Evolutionary conservation across 2,329 filamentous ascomycete species (phyloP).

Genomic region (Rhexocercosporidium sp.): DNA sequence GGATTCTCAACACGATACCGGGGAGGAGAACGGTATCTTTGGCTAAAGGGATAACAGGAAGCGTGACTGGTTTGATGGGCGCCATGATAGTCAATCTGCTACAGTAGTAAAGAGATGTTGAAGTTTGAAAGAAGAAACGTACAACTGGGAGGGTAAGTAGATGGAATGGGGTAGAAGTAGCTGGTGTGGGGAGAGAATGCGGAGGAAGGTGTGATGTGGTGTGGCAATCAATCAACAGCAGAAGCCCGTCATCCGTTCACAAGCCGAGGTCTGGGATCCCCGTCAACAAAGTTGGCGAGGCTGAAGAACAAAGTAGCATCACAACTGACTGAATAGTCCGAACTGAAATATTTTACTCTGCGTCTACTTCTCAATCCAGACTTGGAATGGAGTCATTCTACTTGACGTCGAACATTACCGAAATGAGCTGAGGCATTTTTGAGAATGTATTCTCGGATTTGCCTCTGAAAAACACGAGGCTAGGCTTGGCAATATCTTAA

Average conservation of each 20-base stretch:
- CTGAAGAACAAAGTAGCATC: background rate
- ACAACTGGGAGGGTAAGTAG: background rate
- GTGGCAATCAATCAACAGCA: constrained; percentile 4
- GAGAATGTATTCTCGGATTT: no score
- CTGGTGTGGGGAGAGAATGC: constrained; percentile 9
- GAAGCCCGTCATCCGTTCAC: background rate
- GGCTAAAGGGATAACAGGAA: constrained; percentile 84
- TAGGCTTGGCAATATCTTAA: background rate
- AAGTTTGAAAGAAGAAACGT: background rate
- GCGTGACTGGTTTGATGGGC: constrained; percentile 35
- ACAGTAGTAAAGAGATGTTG: background rate
- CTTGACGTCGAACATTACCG: no score
- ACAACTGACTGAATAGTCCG: no score
- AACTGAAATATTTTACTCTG: no score
- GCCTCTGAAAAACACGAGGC: background rate
- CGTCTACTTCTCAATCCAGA: no score
- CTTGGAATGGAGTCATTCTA: no score
- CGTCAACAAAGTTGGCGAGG: background rate
- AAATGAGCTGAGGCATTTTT: no score
- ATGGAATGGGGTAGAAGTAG: constrained; percentile 2
- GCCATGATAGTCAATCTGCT: constrained; percentile 29
- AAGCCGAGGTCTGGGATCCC: constrained; percentile 11
- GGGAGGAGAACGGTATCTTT: constrained; percentile 84
- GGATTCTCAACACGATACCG: constrained; percentile 82
- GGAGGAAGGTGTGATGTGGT: constrained; percentile 12